Percentiles rank a stretch among this genome's conserved stretches.
These are phyloP conservation scores for Ogataea chonburiensis DNA, from an alignment of 805 yeast species.

Conservation along the genomic window DNA sequence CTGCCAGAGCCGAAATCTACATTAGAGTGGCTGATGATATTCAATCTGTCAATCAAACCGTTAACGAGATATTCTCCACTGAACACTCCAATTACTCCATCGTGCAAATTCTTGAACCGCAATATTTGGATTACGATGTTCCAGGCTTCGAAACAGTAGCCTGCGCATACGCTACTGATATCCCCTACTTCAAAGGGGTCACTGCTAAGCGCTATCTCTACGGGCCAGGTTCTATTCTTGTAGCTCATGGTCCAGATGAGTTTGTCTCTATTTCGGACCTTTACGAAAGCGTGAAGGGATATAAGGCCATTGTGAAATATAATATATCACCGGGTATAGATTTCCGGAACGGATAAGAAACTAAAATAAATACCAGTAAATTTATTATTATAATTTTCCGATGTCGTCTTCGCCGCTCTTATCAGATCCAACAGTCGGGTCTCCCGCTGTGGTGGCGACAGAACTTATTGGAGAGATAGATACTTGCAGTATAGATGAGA, in stretches of 20 bases:
- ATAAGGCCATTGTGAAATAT: slow-evolving; percentile 38
- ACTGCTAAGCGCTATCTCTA: slow-evolving; percentile 44
- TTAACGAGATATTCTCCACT: slow-evolving; percentile 33
- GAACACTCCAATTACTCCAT: slow-evolving; percentile 14
- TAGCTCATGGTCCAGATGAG: slow-evolving; percentile 42
- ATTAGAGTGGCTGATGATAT: slow-evolving; percentile 52
- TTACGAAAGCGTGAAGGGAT: slow-evolving; percentile 47
- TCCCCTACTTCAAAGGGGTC: slow-evolving; percentile 33
- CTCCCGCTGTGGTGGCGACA: slow-evolving; percentile 8
- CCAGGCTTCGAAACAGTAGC: slow-evolving; percentile 50
- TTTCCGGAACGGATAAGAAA: slow-evolving; percentile 9
- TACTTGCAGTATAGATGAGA: background rate
- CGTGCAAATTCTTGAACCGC: slow-evolving; percentile 33
- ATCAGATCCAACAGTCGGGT: slow-evolving; percentile 6
- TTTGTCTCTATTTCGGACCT: slow-evolving; percentile 42
- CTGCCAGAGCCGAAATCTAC: slow-evolving; percentile 44
- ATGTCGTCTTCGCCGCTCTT: slow-evolving; percentile 4
- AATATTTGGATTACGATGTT: slow-evolving; percentile 50
- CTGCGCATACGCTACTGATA: slow-evolving; percentile 33
- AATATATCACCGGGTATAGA: slow-evolving; percentile 9
- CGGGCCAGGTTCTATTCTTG: slow-evolving; percentile 59
- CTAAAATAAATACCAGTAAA: background rate
- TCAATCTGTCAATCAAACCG: slow-evolving; percentile 35
- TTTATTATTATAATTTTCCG: no score
- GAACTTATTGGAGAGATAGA: slow-evolving; percentile 7